Evolutionary conservation across 768 basidiomycete species (phyloP).

Genomic region (Suillus hirtellus): DNA sequence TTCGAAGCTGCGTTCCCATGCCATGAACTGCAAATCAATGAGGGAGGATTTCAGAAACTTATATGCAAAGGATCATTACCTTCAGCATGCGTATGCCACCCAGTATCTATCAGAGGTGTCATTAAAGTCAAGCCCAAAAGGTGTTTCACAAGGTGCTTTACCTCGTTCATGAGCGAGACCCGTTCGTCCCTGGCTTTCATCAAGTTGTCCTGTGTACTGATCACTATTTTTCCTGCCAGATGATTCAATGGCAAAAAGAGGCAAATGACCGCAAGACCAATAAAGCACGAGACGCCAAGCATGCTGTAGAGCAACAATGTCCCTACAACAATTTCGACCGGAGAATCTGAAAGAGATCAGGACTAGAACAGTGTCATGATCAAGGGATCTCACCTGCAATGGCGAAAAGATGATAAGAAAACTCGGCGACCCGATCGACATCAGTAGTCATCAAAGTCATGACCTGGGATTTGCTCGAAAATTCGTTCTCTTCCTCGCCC

Average conservation of each 20-base stretch:
- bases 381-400: slow-evolving; percentile 55
- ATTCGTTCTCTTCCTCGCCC: slow-evolving; percentile 48
- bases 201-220: slow-evolving; percentile 76
- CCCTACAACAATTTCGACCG: slow-evolving; percentile 76
- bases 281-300: slow-evolving; percentile 76
- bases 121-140: neutral
- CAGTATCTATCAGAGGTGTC: slow-evolving; percentile 49
- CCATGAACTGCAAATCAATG: slow-evolving; percentile 70
- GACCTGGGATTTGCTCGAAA: slow-evolving; percentile 73
- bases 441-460: slow-evolving; percentile 98
- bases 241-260: slow-evolving; percentile 80
- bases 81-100: slow-evolving; percentile 93
- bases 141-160: slow-evolving; percentile 20
- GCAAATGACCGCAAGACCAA: slow-evolving; percentile 76
- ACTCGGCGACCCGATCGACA: slow-evolving; percentile 86
- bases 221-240: slow-evolving; percentile 76
- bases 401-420: slow-evolving; percentile 75
- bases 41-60: neutral
- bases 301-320: slow-evolving; percentile 74
- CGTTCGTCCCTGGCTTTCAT: slow-evolving; percentile 94
- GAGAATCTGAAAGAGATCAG: slow-evolving; percentile 53
- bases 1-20: slow-evolving; percentile 92
- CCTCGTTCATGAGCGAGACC: slow-evolving; percentile 89
- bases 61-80: slow-evolving; percentile 22
- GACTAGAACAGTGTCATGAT: neutral